These are phyloP conservation scores for Cladophialophora immunda DNA, from an alignment of 2,329 filamentous ascomycete species.

Conservation along the genomic window DNA sequence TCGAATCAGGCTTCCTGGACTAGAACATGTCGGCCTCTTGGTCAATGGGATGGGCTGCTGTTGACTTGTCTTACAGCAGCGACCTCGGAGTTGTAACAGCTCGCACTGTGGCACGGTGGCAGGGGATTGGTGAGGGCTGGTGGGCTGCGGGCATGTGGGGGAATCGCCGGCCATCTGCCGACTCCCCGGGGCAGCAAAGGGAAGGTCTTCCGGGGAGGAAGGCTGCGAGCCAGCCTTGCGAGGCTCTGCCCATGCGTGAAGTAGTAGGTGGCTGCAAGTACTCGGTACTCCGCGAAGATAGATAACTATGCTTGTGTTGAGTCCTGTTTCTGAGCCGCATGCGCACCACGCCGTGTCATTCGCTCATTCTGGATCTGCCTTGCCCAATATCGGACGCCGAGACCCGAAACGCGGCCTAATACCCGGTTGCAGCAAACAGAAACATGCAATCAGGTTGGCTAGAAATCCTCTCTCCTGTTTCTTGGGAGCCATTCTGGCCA, in stretches of 20 bases:
- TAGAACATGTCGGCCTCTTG: conserved; percentile 3
- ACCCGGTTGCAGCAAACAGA: too few relatives aligned
- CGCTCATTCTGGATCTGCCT: too few relatives aligned
- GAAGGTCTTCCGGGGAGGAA: background rate
- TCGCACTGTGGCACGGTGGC: background rate
- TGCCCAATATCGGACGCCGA: too few relatives aligned
- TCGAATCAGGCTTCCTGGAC: conserved; percentile 1
- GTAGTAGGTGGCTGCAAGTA: too few relatives aligned
- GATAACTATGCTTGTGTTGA: background rate
- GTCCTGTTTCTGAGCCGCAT: background rate
- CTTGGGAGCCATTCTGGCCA: too few relatives aligned
- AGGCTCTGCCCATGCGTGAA: background rate
- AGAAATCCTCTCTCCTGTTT: too few relatives aligned
- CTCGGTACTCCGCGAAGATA: too few relatives aligned
- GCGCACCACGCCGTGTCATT: too few relatives aligned
- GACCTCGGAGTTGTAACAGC: background rate
- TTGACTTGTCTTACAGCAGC: background rate
- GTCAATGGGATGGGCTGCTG: background rate
- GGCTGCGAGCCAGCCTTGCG: background rate
- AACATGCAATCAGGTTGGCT: too few relatives aligned
- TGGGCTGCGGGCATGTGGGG: background rate
- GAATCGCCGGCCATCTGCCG: conserved; percentile 1
- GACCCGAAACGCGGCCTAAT: too few relatives aligned
- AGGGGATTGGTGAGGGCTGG: background rate
- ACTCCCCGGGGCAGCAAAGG: background rate